Evolutionary conservation across 257 asterid species (phyloP), one percentile per base, ranked within the genome.

Genomic region (Thymus quinquecostatus): DNA sequence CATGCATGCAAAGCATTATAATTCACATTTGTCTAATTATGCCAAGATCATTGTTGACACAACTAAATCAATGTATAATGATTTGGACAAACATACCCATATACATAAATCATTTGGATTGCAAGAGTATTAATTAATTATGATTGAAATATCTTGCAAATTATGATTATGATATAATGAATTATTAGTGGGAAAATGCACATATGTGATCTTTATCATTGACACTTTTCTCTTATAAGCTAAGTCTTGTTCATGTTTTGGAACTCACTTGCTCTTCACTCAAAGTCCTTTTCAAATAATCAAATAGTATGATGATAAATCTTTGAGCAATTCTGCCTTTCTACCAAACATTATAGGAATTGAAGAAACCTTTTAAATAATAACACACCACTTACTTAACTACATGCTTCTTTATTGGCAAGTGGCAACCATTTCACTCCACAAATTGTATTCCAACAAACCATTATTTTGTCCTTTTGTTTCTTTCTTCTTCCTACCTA

Each of bases 201-300:
- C 7, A 59, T 33, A 59, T 13, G 7, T 59, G 53, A 81, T 62
- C 28, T 66, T 72, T 69, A 34, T 78, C 65, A 38, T 55, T 69
- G 44, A 60, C 11, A 2, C 21, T 58, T 81, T 75, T 87, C 79
- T 81, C 92, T 86, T 88, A 75, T 81, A 84, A 86, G 85, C 87
- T 33, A 86, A 82, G 92, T 70, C 38, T 74, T 64, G 64, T 71
- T 78, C 66, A 64, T 67, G 47, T 41, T 66, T 76, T 74, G 70
- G 56, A 64, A 72, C 58, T 82, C 81, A 82, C 96, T 85, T 90
- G 72, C 14, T 75, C 68, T 66, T 80, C 82, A 90, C 95, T 88
- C 91, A 85, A 89, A 85, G 88, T 5, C 40, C 50, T 62, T 45
- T 60, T 47, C 66, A 68, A 61, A 64, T 73, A 34, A 44, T 60